Conservation (phyloP, 2,329 filamentous ascomycete species). For the Neonectria magnoliae region DNA sequence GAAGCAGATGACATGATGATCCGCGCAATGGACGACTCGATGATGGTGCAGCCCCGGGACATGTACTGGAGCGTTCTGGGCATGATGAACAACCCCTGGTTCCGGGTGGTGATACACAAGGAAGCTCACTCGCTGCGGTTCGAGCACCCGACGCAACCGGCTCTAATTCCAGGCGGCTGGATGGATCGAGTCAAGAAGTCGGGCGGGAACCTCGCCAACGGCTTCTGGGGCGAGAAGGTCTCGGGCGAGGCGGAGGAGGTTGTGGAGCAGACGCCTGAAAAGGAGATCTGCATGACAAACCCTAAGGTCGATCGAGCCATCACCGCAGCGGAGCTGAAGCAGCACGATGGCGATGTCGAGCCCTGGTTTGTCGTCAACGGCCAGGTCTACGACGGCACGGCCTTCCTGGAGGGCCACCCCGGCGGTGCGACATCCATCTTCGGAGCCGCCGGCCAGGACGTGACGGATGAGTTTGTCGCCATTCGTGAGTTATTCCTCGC, state of each 20-base stretch:
- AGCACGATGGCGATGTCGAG: constrained; percentile 70
- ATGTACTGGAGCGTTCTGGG: constrained; percentile 97
- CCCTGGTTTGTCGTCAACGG: constrained; percentile 92
- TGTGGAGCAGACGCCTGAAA: constrained; percentile 59
- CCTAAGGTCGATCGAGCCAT: constrained; percentile 71
- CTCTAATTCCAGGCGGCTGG: constrained; percentile 83
- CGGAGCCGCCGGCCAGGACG: constrained; percentile 82
- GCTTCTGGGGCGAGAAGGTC: constrained; percentile 82
- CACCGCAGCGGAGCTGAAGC: constrained; percentile 75
- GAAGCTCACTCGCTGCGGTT: constrained; percentile 73
- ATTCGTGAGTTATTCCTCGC: constrained; percentile 75
- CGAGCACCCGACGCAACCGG: constrained; percentile 88
- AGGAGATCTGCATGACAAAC: constrained; percentile 82
- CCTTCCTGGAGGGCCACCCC: constrained; percentile 83
- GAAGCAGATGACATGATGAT: constrained; percentile 79
- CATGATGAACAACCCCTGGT: constrained; percentile 99
- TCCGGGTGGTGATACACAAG: constrained; percentile 78
- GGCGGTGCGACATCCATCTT: constrained; percentile 88
- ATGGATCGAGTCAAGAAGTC: constrained; percentile 90
- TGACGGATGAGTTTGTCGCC: constrained; percentile 87
- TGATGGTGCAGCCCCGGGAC: constrained; percentile 87
- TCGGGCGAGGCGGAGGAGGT: constrained; percentile 59
- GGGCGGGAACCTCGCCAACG: constrained; percentile 82
- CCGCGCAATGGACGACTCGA: constrained; percentile 87
- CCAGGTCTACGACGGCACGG: constrained; percentile 87